These are phyloP conservation scores for Penicillium manginii DNA, from an alignment of 495 filamentous ascomycete genomes.

Conservation along the genomic window DNA sequence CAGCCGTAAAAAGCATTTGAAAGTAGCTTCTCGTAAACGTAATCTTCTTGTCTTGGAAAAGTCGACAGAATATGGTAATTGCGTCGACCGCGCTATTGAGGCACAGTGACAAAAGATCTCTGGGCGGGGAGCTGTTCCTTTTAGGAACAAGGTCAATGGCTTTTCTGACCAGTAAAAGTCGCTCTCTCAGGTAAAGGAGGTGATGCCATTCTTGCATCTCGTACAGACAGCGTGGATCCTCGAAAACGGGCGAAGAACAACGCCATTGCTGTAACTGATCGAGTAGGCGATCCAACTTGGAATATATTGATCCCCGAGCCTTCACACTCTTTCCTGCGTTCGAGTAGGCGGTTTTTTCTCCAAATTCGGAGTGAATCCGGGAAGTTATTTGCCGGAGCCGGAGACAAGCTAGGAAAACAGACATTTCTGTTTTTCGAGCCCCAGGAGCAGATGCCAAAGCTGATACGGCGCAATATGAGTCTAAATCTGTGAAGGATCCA, in stretches of 20 bases:
- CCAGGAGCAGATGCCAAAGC: neutral
- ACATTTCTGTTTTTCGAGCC: conserved; percentile 24
- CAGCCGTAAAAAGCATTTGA: conserved; percentile 33
- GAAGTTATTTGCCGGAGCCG: conserved; percentile 33
- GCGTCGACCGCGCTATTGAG: conserved; percentile 23
- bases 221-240: conserved; percentile 24
- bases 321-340: neutral
- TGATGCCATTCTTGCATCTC: conserved; percentile 35
- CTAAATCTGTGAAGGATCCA: conserved; percentile 22
- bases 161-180: conserved; percentile 27
- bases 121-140: conserved; percentile 21
- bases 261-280: conserved; percentile 29
- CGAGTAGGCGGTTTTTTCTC: conserved; percentile 7
- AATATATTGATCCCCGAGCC: conserved; percentile 24
- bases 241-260: conserved; percentile 19
- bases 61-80: conserved; percentile 26
- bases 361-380: conserved; percentile 25
- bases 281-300: conserved; percentile 24
- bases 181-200: conserved; percentile 28
- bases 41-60: conserved; percentile 25
- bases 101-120: conserved; percentile 28
- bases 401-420: conserved; percentile 29
- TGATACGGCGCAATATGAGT: conserved; percentile 16
- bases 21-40: conserved; percentile 38
- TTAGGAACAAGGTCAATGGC: conserved; percentile 34